phyloP scores from a whole-genome alignment of 2,329 filamentous ascomycete genomes.

The Talaromyces sp. region DNA sequence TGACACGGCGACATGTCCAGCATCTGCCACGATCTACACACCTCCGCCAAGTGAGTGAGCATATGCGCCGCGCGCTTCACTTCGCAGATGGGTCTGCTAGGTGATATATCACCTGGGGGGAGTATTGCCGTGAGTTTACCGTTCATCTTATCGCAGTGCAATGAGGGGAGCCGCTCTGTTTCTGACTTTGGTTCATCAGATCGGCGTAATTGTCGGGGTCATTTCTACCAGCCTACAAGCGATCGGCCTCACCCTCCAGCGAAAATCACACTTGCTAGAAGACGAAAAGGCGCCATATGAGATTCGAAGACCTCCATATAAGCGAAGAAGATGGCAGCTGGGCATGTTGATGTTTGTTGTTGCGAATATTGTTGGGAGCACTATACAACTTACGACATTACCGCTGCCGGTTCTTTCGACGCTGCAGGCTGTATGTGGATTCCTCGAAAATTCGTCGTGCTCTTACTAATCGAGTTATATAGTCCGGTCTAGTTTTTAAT shows the following conservation, averaged over 20 bases:
- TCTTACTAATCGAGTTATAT: conserved; percentile 12
- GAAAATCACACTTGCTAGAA: conserved; percentile 96
- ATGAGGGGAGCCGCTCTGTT: neutral
- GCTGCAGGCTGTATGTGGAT: conserved; percentile 65
- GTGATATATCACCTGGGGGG: conserved; percentile 72
- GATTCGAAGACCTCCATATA: conserved; percentile 79
- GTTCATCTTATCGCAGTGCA: conserved; percentile 7
- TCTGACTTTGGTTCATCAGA: conserved; percentile 45
- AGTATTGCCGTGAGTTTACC: conserved; percentile 65
- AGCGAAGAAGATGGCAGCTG: conserved; percentile 86
- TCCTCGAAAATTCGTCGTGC: neutral
- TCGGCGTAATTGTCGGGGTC: conserved; percentile 90
- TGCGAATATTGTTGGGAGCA: conserved; percentile 90
- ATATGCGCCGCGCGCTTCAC: conserved; percentile 32
- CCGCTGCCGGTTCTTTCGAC: conserved; percentile 93
- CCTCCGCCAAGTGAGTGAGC: conserved; percentile 16
- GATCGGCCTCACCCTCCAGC: conserved; percentile 88
- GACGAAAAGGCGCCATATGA: conserved; percentile 83
- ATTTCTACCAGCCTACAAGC: conserved; percentile 93
- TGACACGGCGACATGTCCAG: conserved; percentile 15
- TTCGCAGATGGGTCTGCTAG: conserved; percentile 63
- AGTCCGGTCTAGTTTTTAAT: conserved; percentile 94
- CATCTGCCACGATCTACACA: conserved; percentile 8
- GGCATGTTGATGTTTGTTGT: conserved; percentile 97
- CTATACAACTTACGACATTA: conserved; percentile 94